Conservation (phyloP, 345 rosid species). For the Sapria himalayana region DNA sequence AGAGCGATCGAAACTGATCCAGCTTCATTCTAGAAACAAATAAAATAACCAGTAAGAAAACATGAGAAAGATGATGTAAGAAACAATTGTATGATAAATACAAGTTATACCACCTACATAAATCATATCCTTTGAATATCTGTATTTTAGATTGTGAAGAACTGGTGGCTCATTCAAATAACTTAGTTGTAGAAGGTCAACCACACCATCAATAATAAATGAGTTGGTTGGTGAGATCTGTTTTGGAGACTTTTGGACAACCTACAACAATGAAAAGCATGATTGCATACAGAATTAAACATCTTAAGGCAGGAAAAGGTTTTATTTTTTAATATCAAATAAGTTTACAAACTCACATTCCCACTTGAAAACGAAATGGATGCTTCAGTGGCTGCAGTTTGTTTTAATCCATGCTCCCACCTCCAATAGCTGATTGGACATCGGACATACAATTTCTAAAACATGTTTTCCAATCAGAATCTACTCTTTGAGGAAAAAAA, state of each 20-base stretch:
- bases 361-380: slow-evolving; percentile 37
- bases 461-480: no score
- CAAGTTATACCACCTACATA: slow-evolving; percentile 53
- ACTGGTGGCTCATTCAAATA: slow-evolving; percentile 90
- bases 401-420: slow-evolving; percentile 68
- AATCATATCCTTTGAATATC: slow-evolving; percentile 56
- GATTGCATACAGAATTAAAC: slow-evolving; percentile 11
- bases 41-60: slow-evolving; percentile 4
- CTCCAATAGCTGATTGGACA: slow-evolving; percentile 34
- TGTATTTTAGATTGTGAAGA: slow-evolving; percentile 58
- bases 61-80: no score
- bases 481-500: no score
- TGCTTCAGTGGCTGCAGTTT: slow-evolving; percentile 43
- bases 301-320: slow-evolving; percentile 6
- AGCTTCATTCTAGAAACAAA: slow-evolving; percentile 59
- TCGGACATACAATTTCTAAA: slow-evolving; percentile 76
- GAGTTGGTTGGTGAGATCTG: slow-evolving; percentile 93
- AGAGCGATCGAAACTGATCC: slow-evolving; percentile 78
- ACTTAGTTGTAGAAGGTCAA: slow-evolving; percentile 81
- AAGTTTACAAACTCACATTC: slow-evolving; percentile 29
- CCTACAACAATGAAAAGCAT: slow-evolving; percentile 21
- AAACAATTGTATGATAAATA: no score
- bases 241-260: slow-evolving; percentile 43
- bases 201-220: slow-evolving; percentile 64
- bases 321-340: background rate